phyloP scores from a whole-genome alignment of 1,284 basidiomycete species.

The Cryptococcus wingfieldii region DNA sequence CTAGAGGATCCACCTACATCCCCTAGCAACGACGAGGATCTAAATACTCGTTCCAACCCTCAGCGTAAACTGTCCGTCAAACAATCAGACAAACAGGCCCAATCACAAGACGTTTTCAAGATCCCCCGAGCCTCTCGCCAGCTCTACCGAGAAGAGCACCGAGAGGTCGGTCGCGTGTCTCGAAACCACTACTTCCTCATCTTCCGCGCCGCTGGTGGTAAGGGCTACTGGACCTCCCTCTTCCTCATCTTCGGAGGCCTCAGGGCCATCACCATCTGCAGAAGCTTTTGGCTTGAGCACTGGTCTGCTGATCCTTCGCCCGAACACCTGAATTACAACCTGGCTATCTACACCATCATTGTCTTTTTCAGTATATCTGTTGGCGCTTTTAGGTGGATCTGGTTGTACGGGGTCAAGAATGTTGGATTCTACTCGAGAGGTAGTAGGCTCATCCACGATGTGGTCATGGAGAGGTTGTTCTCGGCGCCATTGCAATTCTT shows the following conservation, averaged over 20 bases:
- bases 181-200: conserved; percentile 38
- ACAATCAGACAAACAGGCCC: neutral
- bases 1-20: neutral
- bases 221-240: conserved; percentile 45
- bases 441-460: conserved; percentile 62
- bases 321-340: conserved; percentile 30
- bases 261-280: conserved; percentile 20
- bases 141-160: conserved; percentile 71
- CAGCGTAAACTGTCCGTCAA: too few species aligned
- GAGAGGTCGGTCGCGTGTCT: conserved; percentile 53
- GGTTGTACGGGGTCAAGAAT: conserved; percentile 44
- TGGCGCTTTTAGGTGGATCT: conserved; percentile 40
- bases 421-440: conserved; percentile 57
- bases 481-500: conserved; percentile 71
- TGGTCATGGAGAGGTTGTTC: conserved; percentile 58
- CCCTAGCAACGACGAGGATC: neutral
- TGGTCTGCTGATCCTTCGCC: conserved; percentile 40
- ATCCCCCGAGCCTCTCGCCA: conserved; percentile 49
- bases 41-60: neutral
- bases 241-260: conserved; percentile 25
- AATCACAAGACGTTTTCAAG: neutral
- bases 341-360: conserved; percentile 28
- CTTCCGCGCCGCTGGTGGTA: conserved; percentile 42
- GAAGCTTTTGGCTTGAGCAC: conserved; percentile 25
- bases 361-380: conserved; percentile 17